Evolutionary conservation across 306 rosid genomes (phyloP).

Genomic region (Vigna trinervia): DNA sequence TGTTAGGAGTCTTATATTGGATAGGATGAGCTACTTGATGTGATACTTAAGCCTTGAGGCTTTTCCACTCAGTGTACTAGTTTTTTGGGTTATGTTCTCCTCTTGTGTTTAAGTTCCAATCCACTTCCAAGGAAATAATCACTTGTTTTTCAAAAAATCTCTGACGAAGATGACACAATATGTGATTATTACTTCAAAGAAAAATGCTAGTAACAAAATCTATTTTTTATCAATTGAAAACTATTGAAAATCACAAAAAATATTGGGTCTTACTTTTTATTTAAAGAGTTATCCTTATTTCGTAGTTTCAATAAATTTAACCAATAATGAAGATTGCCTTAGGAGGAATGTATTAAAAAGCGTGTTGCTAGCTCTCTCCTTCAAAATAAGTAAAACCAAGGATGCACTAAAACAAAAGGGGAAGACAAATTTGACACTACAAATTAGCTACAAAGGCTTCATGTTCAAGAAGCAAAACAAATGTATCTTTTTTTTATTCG

Average conservation of each 20-base stretch:
- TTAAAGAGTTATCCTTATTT: not conserved
- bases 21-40: too few relatives aligned
- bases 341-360: not conserved
- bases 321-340: not conserved
- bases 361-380: not conserved
- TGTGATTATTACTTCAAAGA: not conserved
- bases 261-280: not conserved
- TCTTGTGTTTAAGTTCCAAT: too few relatives aligned
- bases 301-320: not conserved
- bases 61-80: too few relatives aligned
- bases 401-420: not conserved
- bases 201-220: not conserved
- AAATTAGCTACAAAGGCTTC: not conserved
- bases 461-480: not conserved
- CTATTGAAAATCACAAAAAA: not conserved
- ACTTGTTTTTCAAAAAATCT: not conserved
- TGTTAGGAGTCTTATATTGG: too few relatives aligned
- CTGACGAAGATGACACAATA: not conserved
- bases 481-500: not conserved
- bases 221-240: not conserved
- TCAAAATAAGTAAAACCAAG: not conserved
- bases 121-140: not conserved
- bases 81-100: too few relatives aligned
- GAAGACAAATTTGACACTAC: not conserved
- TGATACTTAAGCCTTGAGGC: too few relatives aligned